Evolutionary conservation across 2,329 filamentous ascomycete genomes (phyloP).

Genomic region (Furcasterigmium furcatum): DNA sequence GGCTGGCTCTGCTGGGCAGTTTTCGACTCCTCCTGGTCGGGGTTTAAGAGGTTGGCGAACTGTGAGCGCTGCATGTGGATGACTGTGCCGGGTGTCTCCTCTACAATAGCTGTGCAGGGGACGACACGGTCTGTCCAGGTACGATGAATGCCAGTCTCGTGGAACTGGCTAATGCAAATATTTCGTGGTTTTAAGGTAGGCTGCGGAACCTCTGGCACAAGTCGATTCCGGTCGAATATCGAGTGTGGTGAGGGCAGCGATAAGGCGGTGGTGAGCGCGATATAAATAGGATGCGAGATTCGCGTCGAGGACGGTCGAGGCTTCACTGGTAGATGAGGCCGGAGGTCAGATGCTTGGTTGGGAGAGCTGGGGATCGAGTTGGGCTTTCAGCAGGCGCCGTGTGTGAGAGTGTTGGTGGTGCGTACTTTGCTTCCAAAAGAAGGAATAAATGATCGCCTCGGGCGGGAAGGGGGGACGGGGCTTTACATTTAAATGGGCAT

Average conservation of each 20-base stretch:
- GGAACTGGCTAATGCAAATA: too few species aligned
- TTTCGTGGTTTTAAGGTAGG: too few species aligned
- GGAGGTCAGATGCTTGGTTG: not conserved
- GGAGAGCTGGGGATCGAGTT: not conserved
- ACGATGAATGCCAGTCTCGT: not conserved
- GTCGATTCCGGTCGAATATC: too few species aligned
- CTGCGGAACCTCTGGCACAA: too few species aligned
- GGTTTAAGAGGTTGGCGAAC: constrained; percentile 50
- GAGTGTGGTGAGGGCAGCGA: not conserved
- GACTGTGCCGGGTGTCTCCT: not conserved
- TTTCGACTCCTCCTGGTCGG: constrained; percentile 19
- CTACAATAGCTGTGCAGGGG: not conserved
- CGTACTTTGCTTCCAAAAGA: constrained; percentile 11
- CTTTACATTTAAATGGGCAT: constrained; percentile 11
- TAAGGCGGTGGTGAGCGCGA: not conserved
- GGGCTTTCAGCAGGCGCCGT: not conserved
- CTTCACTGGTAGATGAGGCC: not conserved
- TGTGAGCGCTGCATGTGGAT: constrained; percentile 68
- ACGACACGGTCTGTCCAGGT: not conserved
- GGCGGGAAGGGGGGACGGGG: constrained; percentile 10
- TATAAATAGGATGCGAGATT: not conserved
- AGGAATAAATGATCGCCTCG: constrained; percentile 5
- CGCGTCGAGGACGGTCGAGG: not conserved
- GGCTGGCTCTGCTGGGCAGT: constrained; percentile 21
- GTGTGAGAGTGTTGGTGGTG: constrained; percentile 1